These are phyloP conservation scores for Paramecium primaurelia DNA, from an alignment of 73 alveolate species.

Conservation along the genomic window DNA sequence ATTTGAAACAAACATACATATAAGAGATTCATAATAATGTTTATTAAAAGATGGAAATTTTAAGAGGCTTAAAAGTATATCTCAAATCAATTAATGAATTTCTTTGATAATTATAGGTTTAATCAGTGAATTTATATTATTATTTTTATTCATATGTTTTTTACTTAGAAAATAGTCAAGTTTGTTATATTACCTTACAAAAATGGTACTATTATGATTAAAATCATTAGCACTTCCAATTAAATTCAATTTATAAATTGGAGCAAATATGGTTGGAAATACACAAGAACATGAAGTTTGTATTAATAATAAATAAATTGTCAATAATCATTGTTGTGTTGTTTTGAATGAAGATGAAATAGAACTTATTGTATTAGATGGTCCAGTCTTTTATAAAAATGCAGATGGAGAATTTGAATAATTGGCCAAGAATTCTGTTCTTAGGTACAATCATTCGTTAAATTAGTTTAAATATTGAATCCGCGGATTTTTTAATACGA, in stretches of 20 bases:
- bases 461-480: not conserved
- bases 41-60: not conserved
- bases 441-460: not conserved
- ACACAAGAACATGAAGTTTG: not conserved
- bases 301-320: not conserved
- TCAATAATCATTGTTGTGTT: not conserved
- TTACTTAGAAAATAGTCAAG: not conserved
- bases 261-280: not conserved
- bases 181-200: not conserved
- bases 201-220: not conserved
- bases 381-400: not conserved
- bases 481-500: not conserved
- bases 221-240: not conserved
- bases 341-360: not conserved
- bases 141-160: not conserved
- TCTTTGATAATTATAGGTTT: not conserved
- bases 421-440: not conserved
- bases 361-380: conserved; percentile 10
- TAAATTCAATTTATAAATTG: not conserved
- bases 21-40: not conserved
- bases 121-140: not conserved
- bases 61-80: not conserved
- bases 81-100: not conserved
- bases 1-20: not conserved
- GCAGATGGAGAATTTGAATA: not conserved